Conservation (phyloP, 2,329 filamentous ascomycete species). For the Diaporthe velutina region DNA sequence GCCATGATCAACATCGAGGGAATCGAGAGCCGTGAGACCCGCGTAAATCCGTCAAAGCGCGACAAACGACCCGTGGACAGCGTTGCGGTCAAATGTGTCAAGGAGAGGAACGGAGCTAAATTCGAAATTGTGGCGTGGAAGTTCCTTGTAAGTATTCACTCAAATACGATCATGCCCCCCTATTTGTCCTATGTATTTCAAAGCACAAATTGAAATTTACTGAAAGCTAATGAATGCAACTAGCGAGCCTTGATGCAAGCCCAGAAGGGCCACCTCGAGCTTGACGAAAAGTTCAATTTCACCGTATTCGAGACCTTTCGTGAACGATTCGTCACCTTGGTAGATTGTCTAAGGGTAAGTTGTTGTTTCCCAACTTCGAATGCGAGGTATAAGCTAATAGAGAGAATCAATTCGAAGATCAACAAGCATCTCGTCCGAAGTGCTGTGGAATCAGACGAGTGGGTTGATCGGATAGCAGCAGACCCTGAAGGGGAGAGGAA, state of each 20-base stretch:
- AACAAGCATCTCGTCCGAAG: not conserved
- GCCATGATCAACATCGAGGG: not conserved
- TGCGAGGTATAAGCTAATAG: not conserved
- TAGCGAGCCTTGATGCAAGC: not conserved
- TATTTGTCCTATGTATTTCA: not conserved
- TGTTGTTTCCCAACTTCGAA: not conserved
- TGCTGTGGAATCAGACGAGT: not conserved
- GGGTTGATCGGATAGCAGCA: not conserved
- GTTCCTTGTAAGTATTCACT: not conserved
- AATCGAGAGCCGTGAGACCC: not conserved
- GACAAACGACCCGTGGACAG: not conserved
- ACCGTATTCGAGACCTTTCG: not conserved
- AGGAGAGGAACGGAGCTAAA: not conserved
- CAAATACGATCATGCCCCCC: not conserved
- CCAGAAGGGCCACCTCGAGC: not conserved
- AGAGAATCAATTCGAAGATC: not conserved
- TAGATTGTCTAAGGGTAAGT: too few species aligned
- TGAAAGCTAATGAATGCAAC: not conserved
- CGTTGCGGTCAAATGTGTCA: not conserved
- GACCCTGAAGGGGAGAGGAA: not conserved
- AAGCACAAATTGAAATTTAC: too few species aligned
- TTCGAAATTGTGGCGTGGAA: not conserved
- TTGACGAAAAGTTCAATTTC: not conserved
- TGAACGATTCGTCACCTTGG: too few species aligned
- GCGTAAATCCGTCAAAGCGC: not conserved